Conservation (phyloP, 2,329 filamentous ascomycete species). For the Grosmannia clavigera region DNA sequence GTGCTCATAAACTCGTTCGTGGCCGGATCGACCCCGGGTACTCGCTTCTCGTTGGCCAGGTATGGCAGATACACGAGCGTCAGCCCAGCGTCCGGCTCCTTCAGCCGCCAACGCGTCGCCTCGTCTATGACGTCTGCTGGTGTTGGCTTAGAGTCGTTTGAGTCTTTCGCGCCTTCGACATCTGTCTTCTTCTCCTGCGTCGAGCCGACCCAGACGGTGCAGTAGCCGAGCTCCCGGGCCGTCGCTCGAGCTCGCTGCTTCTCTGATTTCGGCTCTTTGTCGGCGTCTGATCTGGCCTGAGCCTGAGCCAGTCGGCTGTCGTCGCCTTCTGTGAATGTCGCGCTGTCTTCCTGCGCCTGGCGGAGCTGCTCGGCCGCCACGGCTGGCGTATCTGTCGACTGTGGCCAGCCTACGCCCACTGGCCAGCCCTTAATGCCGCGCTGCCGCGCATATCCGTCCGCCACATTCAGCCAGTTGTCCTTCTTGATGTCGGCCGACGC, state of each 20-base stretch:
- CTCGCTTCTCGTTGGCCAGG: slow-evolving; percentile 60
- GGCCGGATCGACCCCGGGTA: slow-evolving; percentile 71
- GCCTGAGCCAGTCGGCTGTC: slow-evolving; percentile 48
- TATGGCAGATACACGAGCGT: slow-evolving; percentile 86
- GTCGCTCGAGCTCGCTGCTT: slow-evolving; percentile 25
- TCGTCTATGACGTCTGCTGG: slow-evolving; percentile 36
- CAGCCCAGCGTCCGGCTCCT: slow-evolving; percentile 69
- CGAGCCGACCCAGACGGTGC: slow-evolving; percentile 88
- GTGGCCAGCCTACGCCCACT: slow-evolving; percentile 86
- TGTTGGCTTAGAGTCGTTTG: not conserved
- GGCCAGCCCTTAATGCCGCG: slow-evolving; percentile 92
- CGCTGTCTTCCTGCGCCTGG: slow-evolving; percentile 39
- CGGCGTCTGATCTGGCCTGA: slow-evolving; percentile 12
- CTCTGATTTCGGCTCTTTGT: slow-evolving; percentile 2
- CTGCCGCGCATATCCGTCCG: slow-evolving; percentile 84
- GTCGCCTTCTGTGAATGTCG: slow-evolving; percentile 45
- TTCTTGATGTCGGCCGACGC: slow-evolving; percentile 85
- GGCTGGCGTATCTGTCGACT: slow-evolving; percentile 41
- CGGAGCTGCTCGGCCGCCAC: slow-evolving; percentile 54
- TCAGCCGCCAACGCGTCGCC: slow-evolving; percentile 55
- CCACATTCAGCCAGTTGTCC: slow-evolving; percentile 92
- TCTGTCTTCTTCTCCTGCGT: slow-evolving; percentile 56
- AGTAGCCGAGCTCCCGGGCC: slow-evolving; percentile 64
- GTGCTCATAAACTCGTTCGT: slow-evolving; percentile 80
- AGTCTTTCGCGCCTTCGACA: slow-evolving; percentile 28